A percentile compares a stretch with the other conserved stretches of the same genome.
Conservation (phyloP, 345 rosid genomes). For the Clausena lansium region DNA sequence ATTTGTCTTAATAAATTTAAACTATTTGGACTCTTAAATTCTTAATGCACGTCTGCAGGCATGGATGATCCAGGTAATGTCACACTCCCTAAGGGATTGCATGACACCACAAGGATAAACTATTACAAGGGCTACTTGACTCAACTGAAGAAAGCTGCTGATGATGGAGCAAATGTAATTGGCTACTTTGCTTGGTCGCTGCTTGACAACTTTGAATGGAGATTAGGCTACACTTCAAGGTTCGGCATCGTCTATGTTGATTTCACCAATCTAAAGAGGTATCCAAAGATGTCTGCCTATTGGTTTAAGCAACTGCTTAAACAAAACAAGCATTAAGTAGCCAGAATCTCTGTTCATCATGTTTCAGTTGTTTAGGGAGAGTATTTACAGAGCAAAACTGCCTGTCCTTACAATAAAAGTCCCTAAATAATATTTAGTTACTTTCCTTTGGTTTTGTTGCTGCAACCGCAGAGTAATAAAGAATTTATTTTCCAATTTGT, state of each 20-base stretch:
- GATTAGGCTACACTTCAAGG: conserved; percentile 86
- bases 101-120: conserved; percentile 74
- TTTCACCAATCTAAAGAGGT: conserved; percentile 61
- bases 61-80: conserved; percentile 93
- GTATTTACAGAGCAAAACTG: background rate
- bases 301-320: conserved; percentile 75
- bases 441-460: background rate
- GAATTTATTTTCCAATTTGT: background rate
- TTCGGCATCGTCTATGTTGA: conserved; percentile 93
- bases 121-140: conserved; percentile 70
- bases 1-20: background rate
- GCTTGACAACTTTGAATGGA: conserved; percentile 97
- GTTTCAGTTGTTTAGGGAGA: background rate
- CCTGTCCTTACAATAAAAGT: background rate
- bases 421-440: background rate
- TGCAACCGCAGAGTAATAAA: background rate
- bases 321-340: conserved; percentile 28
- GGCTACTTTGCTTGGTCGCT: conserved; percentile 98
- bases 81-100: conserved; percentile 62
- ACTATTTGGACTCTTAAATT: conserved; percentile 4
- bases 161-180: conserved; percentile 74
- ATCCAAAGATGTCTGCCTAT: conserved; percentile 90
- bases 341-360: background rate
- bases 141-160: conserved; percentile 78
- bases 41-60: conserved; percentile 34